phyloP scores from a whole-genome alignment of 108 stramenopile species.

The Skeletonema costatum region DNA sequence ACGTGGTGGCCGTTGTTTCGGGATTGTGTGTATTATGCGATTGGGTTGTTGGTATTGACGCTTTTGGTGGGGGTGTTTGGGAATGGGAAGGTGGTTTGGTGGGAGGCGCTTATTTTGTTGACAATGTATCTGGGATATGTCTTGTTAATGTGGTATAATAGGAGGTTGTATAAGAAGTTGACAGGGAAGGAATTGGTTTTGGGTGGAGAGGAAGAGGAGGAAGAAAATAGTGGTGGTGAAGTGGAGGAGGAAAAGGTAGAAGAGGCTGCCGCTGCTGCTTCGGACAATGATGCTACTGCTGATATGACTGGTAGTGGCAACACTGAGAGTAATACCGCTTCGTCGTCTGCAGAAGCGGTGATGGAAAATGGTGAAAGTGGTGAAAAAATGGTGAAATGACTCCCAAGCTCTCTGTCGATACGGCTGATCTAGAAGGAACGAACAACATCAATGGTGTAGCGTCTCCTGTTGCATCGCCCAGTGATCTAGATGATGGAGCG shows the following conservation, averaged over 20 bases:
- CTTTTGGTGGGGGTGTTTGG: conserved; percentile 55
- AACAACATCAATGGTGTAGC: too few relatives aligned
- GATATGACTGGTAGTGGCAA: background rate
- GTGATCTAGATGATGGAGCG: too few relatives aligned
- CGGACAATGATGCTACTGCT: background rate
- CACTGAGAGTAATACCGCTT: background rate
- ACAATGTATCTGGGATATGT: conserved; percentile 79
- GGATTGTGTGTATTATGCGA: conserved; percentile 71
- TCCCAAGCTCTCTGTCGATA: too few relatives aligned
- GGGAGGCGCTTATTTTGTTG: conserved; percentile 80
- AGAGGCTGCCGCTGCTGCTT: background rate
- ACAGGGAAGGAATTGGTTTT: conserved; percentile 53
- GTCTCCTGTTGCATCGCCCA: background rate
- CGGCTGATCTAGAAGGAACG: too few relatives aligned
- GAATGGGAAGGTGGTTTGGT: conserved; percentile 57
- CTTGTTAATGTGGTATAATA: conserved; percentile 76
- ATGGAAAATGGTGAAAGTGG: background rate
- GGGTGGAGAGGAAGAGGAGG: conserved; percentile 9
- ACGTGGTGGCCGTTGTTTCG: conserved; percentile 88
- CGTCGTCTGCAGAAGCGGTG: background rate
- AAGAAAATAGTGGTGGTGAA: conserved; percentile 1
- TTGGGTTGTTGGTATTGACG: conserved; percentile 58
- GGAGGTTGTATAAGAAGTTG: conserved; percentile 53
- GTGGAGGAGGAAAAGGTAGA: background rate
- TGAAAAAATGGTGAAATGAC: too few relatives aligned